phyloP scores from a whole-genome alignment of 805 yeast genomes.

The Saccharomyces cerevisiae region DNA sequence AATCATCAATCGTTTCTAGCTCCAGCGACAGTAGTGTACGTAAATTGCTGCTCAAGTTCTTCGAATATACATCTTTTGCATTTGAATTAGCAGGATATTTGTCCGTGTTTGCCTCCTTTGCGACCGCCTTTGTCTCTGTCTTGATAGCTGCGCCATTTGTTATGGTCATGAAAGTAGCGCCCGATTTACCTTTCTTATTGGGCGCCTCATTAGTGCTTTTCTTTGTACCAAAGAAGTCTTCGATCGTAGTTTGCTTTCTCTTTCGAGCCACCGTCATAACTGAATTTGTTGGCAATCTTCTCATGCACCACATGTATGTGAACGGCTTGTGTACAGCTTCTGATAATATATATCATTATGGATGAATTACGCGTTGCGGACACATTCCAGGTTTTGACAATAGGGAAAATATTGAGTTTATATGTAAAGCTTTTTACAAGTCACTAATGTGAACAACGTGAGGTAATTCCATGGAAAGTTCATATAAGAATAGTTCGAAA shows the following conservation, averaged over 20 bases:
- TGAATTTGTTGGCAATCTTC: background rate
- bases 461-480: background rate
- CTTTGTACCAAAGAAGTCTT: slow-evolving; percentile 11
- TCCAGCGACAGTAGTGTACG: slow-evolving; percentile 50
- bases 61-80: slow-evolving; percentile 7
- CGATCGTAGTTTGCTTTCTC: slow-evolving; percentile 11
- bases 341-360: background rate
- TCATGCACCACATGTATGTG: background rate
- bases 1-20: slow-evolving; percentile 55
- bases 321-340: background rate
- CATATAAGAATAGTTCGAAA: background rate
- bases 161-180: background rate
- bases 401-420: background rate
- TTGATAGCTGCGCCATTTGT: background rate
- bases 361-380: background rate
- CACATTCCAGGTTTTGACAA: background rate
- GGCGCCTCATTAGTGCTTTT: background rate
- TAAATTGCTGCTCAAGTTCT: slow-evolving; percentile 9
- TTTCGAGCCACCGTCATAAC: slow-evolving; percentile 8
- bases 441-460: background rate
- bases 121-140: background rate
- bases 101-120: background rate
- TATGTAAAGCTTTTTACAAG: background rate
- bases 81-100: background rate
- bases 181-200: background rate